Evolutionary conservation across 768 basidiomycete species (phyloP).

Genomic region (Suillus tomentosus): DNA sequence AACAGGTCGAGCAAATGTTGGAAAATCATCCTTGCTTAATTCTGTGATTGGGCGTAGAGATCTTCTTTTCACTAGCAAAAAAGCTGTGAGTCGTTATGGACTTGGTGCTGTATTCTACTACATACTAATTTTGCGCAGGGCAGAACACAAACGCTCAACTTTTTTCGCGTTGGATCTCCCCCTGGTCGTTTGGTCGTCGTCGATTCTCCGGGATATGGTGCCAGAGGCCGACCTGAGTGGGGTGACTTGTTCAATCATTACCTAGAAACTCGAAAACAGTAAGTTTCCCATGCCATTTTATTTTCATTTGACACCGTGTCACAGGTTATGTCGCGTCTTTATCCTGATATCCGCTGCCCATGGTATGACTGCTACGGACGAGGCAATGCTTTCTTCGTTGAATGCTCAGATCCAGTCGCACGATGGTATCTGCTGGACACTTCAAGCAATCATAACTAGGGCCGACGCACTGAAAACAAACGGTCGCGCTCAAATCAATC

Average conservation of each 20-base stretch:
- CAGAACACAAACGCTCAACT: slow-evolving; percentile 70
- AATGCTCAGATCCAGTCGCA: slow-evolving; percentile 31
- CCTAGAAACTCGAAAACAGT: slow-evolving; percentile 61
- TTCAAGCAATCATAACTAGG: slow-evolving; percentile 77
- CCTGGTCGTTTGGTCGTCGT: slow-evolving; percentile 65
- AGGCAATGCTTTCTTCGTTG: slow-evolving; percentile 61
- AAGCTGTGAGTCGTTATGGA: slow-evolving; percentile 51
- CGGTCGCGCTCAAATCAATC: slow-evolving; percentile 38
- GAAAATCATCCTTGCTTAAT: slow-evolving; percentile 76
- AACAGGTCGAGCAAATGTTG: slow-evolving; percentile 74
- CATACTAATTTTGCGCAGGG: slow-evolving; percentile 45
- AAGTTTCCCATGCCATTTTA: slow-evolving; percentile 26
- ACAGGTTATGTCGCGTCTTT: slow-evolving; percentile 69
- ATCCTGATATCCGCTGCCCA: slow-evolving; percentile 72
- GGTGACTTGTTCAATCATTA: slow-evolving; percentile 70
- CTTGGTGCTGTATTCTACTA: not conserved
- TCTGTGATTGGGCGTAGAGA: slow-evolving; percentile 59
- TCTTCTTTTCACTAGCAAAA: slow-evolving; percentile 66
- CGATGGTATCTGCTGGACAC: slow-evolving; percentile 48
- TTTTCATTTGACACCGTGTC: not conserved
- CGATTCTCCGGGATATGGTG: slow-evolving; percentile 82
- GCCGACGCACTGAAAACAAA: slow-evolving; percentile 50
- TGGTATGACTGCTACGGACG: slow-evolving; percentile 56
- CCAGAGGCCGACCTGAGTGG: slow-evolving; percentile 75
- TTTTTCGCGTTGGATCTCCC: slow-evolving; percentile 63